Percentiles rank a stretch among this genome's conserved stretches.
These are phyloP conservation scores for Penicillium angulare DNA, from an alignment of 495 filamentous ascomycete genomes.

Conservation along the genomic window DNA sequence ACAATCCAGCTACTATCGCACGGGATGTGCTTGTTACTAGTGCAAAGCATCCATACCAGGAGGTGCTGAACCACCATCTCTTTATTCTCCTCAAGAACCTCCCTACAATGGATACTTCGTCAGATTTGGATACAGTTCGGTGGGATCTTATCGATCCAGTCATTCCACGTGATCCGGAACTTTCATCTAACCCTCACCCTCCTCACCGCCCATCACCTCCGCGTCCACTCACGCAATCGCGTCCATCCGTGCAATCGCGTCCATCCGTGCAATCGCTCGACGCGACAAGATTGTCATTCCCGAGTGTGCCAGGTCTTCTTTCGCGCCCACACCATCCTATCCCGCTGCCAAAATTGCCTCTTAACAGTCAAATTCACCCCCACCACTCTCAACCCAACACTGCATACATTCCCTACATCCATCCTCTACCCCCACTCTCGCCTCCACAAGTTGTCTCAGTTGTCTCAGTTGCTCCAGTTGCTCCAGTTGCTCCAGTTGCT, in stretches of 20 bases:
- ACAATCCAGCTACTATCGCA: slow-evolving; percentile 63
- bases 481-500: too few relatives aligned
- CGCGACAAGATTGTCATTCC: background rate
- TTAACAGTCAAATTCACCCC: too few relatives aligned
- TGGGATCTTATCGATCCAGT: slow-evolving; percentile 64
- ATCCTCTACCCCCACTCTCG: too few relatives aligned
- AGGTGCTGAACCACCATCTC: slow-evolving; percentile 59
- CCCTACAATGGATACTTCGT: slow-evolving; percentile 33
- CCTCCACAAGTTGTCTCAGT: too few relatives aligned
- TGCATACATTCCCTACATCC: too few relatives aligned
- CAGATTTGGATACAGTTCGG: slow-evolving; percentile 60
- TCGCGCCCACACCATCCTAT: too few relatives aligned
- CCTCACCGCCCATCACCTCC: background rate
- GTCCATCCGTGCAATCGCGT: background rate
- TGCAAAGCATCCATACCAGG: slow-evolving; percentile 57
- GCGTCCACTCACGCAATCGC: background rate
- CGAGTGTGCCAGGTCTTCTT: too few relatives aligned
- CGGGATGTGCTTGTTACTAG: slow-evolving; percentile 61
- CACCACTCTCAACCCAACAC: too few relatives aligned
- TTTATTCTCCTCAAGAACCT: slow-evolving; percentile 43
- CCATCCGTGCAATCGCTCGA: background rate
- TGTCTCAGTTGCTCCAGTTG: too few relatives aligned
- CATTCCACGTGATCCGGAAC: background rate
- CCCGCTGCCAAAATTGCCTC: too few relatives aligned
- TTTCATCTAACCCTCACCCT: too few relatives aligned